Evolutionary conservation across 1,139 yeast species (phyloP).

Genomic region (Meyerozyma carpophila): DNA sequence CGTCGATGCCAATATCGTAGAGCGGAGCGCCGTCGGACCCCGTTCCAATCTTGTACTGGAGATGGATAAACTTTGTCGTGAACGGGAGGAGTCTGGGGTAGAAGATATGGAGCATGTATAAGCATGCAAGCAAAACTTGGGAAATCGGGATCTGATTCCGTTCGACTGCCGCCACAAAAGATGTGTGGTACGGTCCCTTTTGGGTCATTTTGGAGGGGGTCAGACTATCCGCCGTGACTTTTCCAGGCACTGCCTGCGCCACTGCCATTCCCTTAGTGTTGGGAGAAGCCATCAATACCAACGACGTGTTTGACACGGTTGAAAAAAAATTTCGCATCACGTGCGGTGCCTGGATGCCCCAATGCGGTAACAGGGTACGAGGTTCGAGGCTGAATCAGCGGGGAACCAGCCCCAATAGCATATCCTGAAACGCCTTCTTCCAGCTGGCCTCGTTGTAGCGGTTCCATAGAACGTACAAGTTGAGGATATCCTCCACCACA

Average conservation of each 20-base stretch:
- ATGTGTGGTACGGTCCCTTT: conserved; percentile 9
- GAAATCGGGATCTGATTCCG: conserved; percentile 37
- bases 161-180: conserved; percentile 28
- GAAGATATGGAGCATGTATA: conserved; percentile 24
- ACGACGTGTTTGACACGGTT: too few relatives aligned
- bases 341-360: background rate
- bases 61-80: conserved; percentile 40
- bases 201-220: background rate
- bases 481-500: conserved; percentile 75
- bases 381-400: background rate
- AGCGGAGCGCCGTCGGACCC: conserved; percentile 15
- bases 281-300: background rate
- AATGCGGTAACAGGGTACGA: background rate
- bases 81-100: conserved; percentile 16
- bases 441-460: conserved; percentile 60
- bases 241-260: background rate
- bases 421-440: conserved; percentile 36
- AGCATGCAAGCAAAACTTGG: conserved; percentile 20
- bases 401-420: conserved; percentile 17
- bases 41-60: conserved; percentile 41
- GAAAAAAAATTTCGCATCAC: background rate
- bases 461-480: conserved; percentile 81
- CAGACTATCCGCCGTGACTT: too few relatives aligned
- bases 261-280: background rate
- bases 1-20: conserved; percentile 56